Evolutionary conservation across 75 land plant species (phyloP).

Genomic region (Adiantum capillusveneris): DNA sequence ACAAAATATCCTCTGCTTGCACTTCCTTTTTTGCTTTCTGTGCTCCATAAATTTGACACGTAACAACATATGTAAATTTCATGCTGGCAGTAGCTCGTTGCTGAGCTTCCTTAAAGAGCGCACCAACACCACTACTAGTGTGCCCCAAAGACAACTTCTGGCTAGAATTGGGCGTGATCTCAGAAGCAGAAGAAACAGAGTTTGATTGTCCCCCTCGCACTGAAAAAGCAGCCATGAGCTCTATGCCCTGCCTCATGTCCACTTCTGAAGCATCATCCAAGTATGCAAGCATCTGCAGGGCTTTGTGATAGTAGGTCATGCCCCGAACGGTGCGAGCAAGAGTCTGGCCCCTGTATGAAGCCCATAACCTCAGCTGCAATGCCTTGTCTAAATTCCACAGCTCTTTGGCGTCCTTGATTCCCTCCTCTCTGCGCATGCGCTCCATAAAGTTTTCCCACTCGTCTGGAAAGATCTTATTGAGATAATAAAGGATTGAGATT

Average conservation of each 20-base stretch:
- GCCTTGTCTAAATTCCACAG: conserved; percentile 43
- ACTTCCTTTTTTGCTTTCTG: conserved; percentile 71
- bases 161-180: conserved; percentile 23
- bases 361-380: conserved; percentile 82
- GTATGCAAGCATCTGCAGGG: conserved; percentile 71
- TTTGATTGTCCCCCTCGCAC: conserved; percentile 7
- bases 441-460: conserved; percentile 78
- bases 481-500: conserved; percentile 68
- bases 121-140: conserved; percentile 30
- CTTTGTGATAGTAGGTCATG: conserved; percentile 90
- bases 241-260: conserved; percentile 55
- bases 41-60: conserved; percentile 90
- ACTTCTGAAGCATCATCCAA: conserved; percentile 87
- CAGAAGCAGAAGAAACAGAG: conserved; percentile 8
- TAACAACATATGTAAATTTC: conserved; percentile 92
- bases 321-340: conserved; percentile 87
- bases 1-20: conserved; percentile 68
- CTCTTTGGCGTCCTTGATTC: conserved; percentile 32
- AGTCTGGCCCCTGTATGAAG: conserved; percentile 90
- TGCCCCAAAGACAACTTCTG: conserved; percentile 21
- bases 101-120: conserved; percentile 46
- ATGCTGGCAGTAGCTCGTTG: conserved; percentile 77
- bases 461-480: conserved; percentile 79
- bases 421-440: conserved; percentile 49
- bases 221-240: conserved; percentile 32